phyloP scores from a whole-genome alignment of 2,329 filamentous ascomycete species.

The Madurella mycetomatis region DNA sequence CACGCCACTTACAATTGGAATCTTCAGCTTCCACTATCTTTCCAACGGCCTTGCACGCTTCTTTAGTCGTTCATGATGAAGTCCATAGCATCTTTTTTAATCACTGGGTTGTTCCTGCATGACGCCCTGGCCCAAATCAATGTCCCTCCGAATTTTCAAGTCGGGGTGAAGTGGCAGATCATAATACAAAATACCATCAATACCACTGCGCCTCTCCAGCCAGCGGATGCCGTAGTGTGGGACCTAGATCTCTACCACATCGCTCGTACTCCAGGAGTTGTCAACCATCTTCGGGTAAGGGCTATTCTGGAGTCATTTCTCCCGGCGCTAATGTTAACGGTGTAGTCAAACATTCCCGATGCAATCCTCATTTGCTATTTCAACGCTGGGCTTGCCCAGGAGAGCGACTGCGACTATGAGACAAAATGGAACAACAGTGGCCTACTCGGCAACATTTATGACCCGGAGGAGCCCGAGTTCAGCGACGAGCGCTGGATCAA shows the following conservation, averaged over 20 bases:
- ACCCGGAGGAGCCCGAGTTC: conserved; percentile 1
- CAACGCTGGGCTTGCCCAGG: conserved; percentile 19
- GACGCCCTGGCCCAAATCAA: background rate
- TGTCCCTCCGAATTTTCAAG: background rate
- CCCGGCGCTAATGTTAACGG: too few relatives aligned
- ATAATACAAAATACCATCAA: conserved; percentile 14
- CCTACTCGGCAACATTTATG: conserved; percentile 15
- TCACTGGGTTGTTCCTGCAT: background rate
- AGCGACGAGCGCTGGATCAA: conserved; percentile 17
- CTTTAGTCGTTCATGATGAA: conserved; percentile 3
- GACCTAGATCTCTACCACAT: conserved; percentile 18
- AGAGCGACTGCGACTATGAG: conserved; percentile 16
- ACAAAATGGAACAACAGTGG: conserved; percentile 13
- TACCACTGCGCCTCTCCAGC: background rate
- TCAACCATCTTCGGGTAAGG: conserved; percentile 13
- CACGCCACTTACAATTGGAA: too few relatives aligned
- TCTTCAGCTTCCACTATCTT: too few relatives aligned
- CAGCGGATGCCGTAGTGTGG: conserved; percentile 15
- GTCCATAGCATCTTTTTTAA: background rate
- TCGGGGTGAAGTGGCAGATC: conserved; percentile 18
- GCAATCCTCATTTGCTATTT: conserved; percentile 19
- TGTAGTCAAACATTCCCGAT: conserved; percentile 5
- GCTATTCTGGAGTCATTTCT: too few relatives aligned
- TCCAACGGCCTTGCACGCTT: too few relatives aligned
- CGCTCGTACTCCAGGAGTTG: conserved; percentile 5